phyloP scores from a whole-genome alignment of 164 flowering plant genomes.

The Macadamia tetraphylla region DNA sequence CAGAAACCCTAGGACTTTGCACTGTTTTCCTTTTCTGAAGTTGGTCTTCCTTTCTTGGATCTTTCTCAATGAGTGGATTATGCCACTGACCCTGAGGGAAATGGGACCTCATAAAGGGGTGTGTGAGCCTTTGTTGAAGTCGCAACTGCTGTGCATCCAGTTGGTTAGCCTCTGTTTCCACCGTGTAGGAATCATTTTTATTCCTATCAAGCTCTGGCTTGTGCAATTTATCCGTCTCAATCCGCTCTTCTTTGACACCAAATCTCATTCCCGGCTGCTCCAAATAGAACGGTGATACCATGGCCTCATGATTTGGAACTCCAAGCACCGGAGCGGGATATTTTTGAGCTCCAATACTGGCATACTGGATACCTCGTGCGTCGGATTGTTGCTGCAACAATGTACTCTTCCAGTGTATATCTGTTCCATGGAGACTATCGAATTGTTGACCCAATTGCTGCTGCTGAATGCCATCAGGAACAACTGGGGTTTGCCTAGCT shows the following conservation, averaged over 20 bases:
- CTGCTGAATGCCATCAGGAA: slow-evolving; percentile 48
- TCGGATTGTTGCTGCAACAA: slow-evolving; percentile 50
- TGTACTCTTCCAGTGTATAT: slow-evolving; percentile 61
- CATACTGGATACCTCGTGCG: slow-evolving; percentile 52
- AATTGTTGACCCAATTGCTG: slow-evolving; percentile 41
- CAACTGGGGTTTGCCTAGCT: slow-evolving; percentile 35
- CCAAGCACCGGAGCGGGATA: slow-evolving; percentile 56
- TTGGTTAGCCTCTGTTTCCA: slow-evolving; percentile 39
- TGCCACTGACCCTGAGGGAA: slow-evolving; percentile 63
- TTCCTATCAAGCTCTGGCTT: slow-evolving; percentile 35
- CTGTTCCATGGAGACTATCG: slow-evolving; percentile 54
- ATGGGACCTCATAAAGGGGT: slow-evolving; percentile 49
- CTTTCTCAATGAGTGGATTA: slow-evolving; percentile 56
- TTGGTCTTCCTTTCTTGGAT: slow-evolving; percentile 65
- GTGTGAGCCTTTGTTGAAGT: slow-evolving; percentile 46
- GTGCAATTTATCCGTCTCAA: slow-evolving; percentile 52
- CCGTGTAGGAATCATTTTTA: slow-evolving; percentile 35
- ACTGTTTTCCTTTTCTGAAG: slow-evolving; percentile 63
- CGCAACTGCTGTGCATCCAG: slow-evolving; percentile 52
- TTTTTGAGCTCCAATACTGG: slow-evolving; percentile 44
- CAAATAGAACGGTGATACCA: slow-evolving; percentile 29
- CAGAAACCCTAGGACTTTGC: slow-evolving; percentile 79
- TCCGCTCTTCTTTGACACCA: slow-evolving; percentile 61
- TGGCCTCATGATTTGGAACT: slow-evolving; percentile 48
- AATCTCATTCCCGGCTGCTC: slow-evolving; percentile 50